Base-by-base conservation (phyloP, 2,329 filamentous ascomycete genomes). In the Diaporthe helianthi region DNA sequence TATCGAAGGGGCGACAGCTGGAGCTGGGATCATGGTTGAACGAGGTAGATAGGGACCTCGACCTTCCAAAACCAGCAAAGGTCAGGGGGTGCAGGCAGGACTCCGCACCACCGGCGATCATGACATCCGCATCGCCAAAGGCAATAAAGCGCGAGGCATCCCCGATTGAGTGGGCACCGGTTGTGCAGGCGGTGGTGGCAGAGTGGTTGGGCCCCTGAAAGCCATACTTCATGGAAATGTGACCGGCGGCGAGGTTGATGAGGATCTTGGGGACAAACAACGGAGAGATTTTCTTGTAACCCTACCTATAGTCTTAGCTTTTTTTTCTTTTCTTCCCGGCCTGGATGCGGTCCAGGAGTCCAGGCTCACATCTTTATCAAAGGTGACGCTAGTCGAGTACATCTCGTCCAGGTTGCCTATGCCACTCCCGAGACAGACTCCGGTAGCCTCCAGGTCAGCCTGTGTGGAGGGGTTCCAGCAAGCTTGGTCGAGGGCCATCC, bases 11-110 rank as follows among this genome's bases (percentile, higher is more conserved):
- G 12, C 96, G 86, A 36, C 94, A 97, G 61, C 94, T 89, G 55
- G 87, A 83, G 2, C 82, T 74, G 0, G 95, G 94, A 12, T 85
- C 79, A 70, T 92, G 83, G 76, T 98, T 98, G 82, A 89, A 97
- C 4, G 85, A 86, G 0, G 93, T 97, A 8, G 93, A 91, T 44
- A 99, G 83, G 65, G 94, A 98, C 70, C 95, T 88, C 1, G 94
- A 93, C 71, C 94, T 87, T 29, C 93, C 92, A 76, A 99, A 99
- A 8, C 95, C 96, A 8, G 94, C 93, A 74, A 98, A 92, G 1
- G 95, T 93, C 52, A 99, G 85, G 12, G 96, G 96, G 77, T 99
- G 95, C 68, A 99, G 95, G 78, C 96, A 99, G 0, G 95, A 94
- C 80, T 99, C 96, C 10, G 95, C 89, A 33, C 95, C 95, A 51